These are phyloP conservation scores for Mallotus nudiflorus DNA, from an alignment of 345 rosid genomes.

Conservation along the genomic window DNA sequence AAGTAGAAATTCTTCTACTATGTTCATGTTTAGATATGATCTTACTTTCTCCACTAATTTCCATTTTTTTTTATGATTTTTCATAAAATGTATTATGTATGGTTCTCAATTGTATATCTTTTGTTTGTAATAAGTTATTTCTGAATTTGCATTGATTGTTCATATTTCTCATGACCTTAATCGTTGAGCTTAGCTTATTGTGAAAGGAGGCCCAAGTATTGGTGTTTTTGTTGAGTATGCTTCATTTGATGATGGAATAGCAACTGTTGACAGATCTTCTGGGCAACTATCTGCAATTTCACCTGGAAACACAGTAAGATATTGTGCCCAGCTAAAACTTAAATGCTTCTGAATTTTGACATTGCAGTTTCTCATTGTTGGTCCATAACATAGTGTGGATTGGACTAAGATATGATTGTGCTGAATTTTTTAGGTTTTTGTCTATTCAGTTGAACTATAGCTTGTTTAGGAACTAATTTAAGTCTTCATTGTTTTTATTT, in stretches of 20 bases:
- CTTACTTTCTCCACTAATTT: background rate
- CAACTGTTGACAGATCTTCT: slow-evolving; percentile 54
- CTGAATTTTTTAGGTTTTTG: slow-evolving; percentile 1
- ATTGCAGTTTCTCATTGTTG: slow-evolving; percentile 15
- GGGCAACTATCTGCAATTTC: slow-evolving; percentile 70
- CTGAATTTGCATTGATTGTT: background rate
- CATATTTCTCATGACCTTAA: slow-evolving; percentile 15
- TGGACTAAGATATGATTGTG: background rate
- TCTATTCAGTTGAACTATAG: background rate
- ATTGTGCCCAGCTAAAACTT: slow-evolving; percentile 21
- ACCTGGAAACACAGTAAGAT: slow-evolving; percentile 84
- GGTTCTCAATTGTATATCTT: background rate
- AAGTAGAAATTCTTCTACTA: slow-evolving; percentile 1
- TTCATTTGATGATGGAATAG: slow-evolving; percentile 56
- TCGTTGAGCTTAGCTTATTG: slow-evolving; percentile 47
- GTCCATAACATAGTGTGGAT: background rate
- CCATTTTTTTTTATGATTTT: background rate
- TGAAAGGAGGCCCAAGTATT: slow-evolving; percentile 86
- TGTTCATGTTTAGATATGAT: background rate
- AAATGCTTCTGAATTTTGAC: background rate
- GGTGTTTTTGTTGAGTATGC: slow-evolving; percentile 62
- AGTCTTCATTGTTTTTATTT: background rate
- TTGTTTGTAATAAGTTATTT: background rate
- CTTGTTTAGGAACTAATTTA: background rate
- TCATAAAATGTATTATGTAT: no score